phyloP scores from a whole-genome alignment of 106 monocot species.

The Dendrobium nobile region DNA sequence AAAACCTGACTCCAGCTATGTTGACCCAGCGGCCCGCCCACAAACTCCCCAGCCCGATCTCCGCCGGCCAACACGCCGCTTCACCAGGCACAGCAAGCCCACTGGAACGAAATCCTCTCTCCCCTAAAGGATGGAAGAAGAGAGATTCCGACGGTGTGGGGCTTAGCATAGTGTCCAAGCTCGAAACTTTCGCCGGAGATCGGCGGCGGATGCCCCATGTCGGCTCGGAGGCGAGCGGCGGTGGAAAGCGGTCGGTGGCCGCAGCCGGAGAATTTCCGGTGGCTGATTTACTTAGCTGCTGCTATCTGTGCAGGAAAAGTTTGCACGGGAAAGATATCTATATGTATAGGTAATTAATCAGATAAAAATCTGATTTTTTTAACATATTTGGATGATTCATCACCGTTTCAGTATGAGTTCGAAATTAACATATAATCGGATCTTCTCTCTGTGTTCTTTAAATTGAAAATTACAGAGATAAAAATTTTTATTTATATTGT shows the following conservation, averaged over 20 bases:
- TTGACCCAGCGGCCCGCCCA: background rate
- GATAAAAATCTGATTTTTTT: too few relatives aligned
- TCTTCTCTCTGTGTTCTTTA: background rate
- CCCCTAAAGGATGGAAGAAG: slow-evolving; percentile 67
- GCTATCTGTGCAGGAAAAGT: slow-evolving; percentile 49
- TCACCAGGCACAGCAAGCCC: slow-evolving; percentile 30
- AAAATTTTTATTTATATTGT: background rate
- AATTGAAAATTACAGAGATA: background rate
- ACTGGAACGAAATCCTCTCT: slow-evolving; percentile 45
- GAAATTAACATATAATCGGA: too few relatives aligned
- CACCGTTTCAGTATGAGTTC: too few relatives aligned
- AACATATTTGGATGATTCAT: too few relatives aligned
- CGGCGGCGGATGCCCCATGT: background rate
- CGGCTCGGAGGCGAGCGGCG: background rate
- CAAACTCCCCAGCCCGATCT: slow-evolving; percentile 15
- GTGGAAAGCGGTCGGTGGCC: background rate
- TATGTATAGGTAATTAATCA: slow-evolving; percentile 47
- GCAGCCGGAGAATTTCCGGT: slow-evolving; percentile 13
- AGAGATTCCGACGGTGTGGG: slow-evolving; percentile 77
- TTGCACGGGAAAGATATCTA: slow-evolving; percentile 68
- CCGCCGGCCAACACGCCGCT: background rate
- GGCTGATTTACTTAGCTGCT: slow-evolving; percentile 47
- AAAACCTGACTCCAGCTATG: slow-evolving; percentile 5
- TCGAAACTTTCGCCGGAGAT: slow-evolving; percentile 17
- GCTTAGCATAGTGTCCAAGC: slow-evolving; percentile 57